phyloP scores from a whole-genome alignment of 768 basidiomycete genomes.

The Leccinum pellstonianum region DNA sequence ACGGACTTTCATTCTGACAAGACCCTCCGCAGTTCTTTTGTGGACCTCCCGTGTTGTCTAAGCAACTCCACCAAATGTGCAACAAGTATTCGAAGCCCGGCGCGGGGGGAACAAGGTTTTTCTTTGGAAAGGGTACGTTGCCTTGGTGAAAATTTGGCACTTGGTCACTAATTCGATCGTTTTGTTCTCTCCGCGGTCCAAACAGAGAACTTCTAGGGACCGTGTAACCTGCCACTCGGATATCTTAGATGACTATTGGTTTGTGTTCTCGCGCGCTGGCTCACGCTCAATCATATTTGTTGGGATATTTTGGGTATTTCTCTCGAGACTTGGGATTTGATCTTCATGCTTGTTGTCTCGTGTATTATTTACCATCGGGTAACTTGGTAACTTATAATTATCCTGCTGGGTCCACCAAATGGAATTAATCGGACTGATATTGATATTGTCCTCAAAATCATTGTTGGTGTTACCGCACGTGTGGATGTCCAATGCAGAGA shows the following conservation, averaged over 20 bases:
- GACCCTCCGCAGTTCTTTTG: conserved; percentile 66
- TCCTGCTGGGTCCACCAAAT: not conserved
- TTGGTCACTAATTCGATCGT: conserved; percentile 4
- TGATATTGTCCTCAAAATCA: conserved; percentile 1
- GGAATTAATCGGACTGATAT: not conserved
- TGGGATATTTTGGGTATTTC: not conserved
- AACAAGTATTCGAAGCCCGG: conserved; percentile 83
- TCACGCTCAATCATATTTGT: not conserved
- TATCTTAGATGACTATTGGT: not conserved
- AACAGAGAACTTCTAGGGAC: conserved; percentile 25
- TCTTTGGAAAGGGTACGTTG: conserved; percentile 80
- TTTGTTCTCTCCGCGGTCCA: not conserved
- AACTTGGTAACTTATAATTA: not conserved
- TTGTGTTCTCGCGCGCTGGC: conserved; percentile 2
- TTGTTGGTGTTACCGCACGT: not conserved
- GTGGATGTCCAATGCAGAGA: not conserved
- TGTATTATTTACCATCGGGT: not conserved
- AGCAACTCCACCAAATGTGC: conserved; percentile 68
- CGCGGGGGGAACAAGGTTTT: conserved; percentile 76
- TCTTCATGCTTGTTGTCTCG: not conserved
- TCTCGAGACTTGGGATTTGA: not conserved
- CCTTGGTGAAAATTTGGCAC: not conserved
- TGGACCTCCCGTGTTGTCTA: conserved; percentile 72
- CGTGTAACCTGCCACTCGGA: not conserved
- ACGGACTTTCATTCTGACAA: not conserved